Evolutionary conservation across 176 grass and related monocot species (phyloP).

Genomic region (Chrysopogon serrulatus): DNA sequence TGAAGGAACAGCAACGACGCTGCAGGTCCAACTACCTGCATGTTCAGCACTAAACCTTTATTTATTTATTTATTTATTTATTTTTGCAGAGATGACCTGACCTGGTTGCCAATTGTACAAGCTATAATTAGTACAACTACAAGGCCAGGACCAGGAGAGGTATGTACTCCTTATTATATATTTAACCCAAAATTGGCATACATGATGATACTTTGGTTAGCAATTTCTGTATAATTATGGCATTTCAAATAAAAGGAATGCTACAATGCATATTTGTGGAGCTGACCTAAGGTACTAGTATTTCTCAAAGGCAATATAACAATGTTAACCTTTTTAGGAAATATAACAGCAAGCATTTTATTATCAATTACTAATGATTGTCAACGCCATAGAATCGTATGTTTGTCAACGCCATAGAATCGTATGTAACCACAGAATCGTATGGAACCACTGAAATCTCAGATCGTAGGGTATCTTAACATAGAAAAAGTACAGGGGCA

Average conservation of each 20-base stretch:
- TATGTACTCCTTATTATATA: not conserved
- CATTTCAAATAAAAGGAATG: not conserved
- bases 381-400: not conserved
- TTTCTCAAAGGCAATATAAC: not conserved
- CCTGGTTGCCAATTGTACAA: not conserved
- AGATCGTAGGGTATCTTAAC: not conserved
- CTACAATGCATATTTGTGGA: too few species aligned
- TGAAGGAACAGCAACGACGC: not conserved
- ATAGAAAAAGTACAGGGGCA: not conserved
- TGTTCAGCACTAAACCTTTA: not conserved
- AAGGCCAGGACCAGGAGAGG: not conserved
- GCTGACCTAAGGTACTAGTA: not conserved
- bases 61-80: accelerated
- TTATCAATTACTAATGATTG: not conserved
- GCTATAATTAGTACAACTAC: not conserved
- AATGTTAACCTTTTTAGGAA: not conserved
- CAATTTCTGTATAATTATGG: not conserved
- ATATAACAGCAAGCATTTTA: not conserved
- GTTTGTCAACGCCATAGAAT: not conserved
- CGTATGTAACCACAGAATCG: too few species aligned
- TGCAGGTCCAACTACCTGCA: not conserved
- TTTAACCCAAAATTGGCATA: not conserved
- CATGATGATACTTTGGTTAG: not conserved
- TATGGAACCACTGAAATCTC: not conserved
- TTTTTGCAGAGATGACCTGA: not conserved